Percentiles rank a stretch among this genome's conserved stretches.
Evolutionary conservation across 345 rosid species (phyloP).

Genomic region (Ailanthus altissimus): DNA sequence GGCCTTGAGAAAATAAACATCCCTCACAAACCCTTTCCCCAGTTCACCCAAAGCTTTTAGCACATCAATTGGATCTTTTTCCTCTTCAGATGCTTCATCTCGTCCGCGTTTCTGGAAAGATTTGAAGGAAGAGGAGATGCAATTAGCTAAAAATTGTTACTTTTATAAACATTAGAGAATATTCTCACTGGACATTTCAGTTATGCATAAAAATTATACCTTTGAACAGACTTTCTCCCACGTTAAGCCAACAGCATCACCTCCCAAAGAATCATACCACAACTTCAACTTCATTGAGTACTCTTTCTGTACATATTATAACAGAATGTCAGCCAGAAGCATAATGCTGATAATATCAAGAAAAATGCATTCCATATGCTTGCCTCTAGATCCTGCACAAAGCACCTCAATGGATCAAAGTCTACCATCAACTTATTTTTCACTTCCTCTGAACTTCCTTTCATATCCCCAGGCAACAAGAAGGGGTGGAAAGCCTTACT

Average conservation of each 20-base stretch:
- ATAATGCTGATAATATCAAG: neutral
- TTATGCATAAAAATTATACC: constrained; percentile 40
- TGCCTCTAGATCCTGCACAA: constrained; percentile 70
- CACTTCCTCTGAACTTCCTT: constrained; percentile 52
- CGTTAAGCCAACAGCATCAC: constrained; percentile 82
- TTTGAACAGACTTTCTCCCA: constrained; percentile 62
- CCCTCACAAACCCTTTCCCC: constrained; percentile 85
- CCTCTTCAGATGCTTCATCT: constrained; percentile 45
- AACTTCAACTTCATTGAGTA: constrained; percentile 55
- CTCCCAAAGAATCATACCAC: constrained; percentile 89
- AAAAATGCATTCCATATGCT: constrained; percentile 20
- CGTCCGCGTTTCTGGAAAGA: constrained; percentile 64
- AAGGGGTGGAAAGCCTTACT: constrained; percentile 64
- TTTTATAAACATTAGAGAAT: neutral
- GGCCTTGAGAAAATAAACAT: constrained; percentile 64
- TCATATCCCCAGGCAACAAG: constrained; percentile 55
- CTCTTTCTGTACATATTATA: constrained; percentile 49
- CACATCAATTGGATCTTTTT: constrained; percentile 45
- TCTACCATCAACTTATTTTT: constrained; percentile 63
- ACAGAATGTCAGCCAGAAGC: constrained; percentile 18
- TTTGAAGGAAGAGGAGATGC: neutral
- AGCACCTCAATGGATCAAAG: constrained; percentile 76
- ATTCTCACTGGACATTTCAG: neutral
- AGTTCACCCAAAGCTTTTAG: constrained; percentile 62
- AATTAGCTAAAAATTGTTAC: neutral